Base-by-base conservation (phyloP, 768 basidiomycete species). In the Boletus rex-veris region DNA sequence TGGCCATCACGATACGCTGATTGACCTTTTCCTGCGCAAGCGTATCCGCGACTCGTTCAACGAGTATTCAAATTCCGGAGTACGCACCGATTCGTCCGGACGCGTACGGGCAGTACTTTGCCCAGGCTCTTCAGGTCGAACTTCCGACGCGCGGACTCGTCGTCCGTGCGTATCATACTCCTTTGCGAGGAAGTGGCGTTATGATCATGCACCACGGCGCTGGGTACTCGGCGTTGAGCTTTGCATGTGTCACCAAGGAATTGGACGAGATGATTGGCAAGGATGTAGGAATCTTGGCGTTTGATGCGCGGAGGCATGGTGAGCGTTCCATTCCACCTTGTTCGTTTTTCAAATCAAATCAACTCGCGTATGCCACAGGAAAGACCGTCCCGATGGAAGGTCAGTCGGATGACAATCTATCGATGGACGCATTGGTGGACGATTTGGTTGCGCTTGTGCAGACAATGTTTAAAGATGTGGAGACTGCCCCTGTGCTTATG, bases 121-220 rank as follows among this genome's bases (percentile, higher is more conserved):
- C 76, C 0, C 82, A 91, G 58, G 95, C 96, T 9, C 72, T 87
- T 3, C 86, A 92, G 62, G 86, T 98, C 41, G 68, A 78, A 0
- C 83, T 95, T 16, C 77, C 83, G 5, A 64, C 74, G 12, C 75
- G 84, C 7, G 75, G 75, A 18, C 80, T 92, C 5, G 84, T 88
- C 45, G 81, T 84, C 60, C 79, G 95, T 30, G 86, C 84, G 10
- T 97, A 98, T 71, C 90, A 95, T 67, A 88, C 91, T 0, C 80
- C 88, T 2, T 83, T 93, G 2, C 58, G 52, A 18, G 63, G 59
- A 0, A 77, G 76, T 16, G 85, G 88, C 0, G 83, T 96, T 4
- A 81, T 98, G 67, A 79, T 98, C 6, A 95, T 91, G 72, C 94
- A 97, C 63, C 96, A 99, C 61, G 97, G 97, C 1, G 96, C 92